Base-by-base conservation (phyloP, 2,329 filamentous ascomycete genomes). In the Penicillium sp. region DNA sequence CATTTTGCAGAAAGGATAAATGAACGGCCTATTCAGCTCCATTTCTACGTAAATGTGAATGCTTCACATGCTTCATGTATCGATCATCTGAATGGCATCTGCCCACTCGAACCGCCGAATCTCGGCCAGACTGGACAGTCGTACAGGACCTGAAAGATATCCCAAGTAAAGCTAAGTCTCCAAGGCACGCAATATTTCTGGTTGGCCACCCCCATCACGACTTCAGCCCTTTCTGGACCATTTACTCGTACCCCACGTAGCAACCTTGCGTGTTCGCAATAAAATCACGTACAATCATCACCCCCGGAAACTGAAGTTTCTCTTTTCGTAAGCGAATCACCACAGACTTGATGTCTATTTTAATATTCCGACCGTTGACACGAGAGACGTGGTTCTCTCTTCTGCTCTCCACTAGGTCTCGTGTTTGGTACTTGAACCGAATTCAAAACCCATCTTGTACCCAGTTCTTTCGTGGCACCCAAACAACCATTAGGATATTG, bases 401-500 rank as follows among this genome's bases (percentile, higher is more conserved):
- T 9, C 21, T 17, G 13, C 37, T 40, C n/a, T 29, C n/a, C n/a
- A 42, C n/a, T 29, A 2, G 24, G 33, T 30, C 13, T 43, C 37
- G 21, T 34, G 12, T 10, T 13, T 23, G 13, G 17, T 36, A 26
- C 37, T 18, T 17, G 33, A 9, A 13, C 46, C 17, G 3, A 20
- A 41, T 54, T 46, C 13, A 42, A 59, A 54, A 34, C 29, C 30
- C 26, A 18, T 29, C 13, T 21, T 32, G 46, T 33, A 33, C 23
- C 42, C 21, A 33, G 34, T 20, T 24, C 18, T 46, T 30, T 32
- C 39, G 59, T 62, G 48, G 34, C 26, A 62, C 59, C 4, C 26
- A 47, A 39, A 20, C 36, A 46, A 7, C 58, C 55, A 62, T 26
- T 57, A 15, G 53, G 56, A 51, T 36, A 37, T 34, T 18, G 18